Evolutionary conservation across 73 alveolate genomes (phyloP).

Genomic region (Symbiodinium natans): DNA sequence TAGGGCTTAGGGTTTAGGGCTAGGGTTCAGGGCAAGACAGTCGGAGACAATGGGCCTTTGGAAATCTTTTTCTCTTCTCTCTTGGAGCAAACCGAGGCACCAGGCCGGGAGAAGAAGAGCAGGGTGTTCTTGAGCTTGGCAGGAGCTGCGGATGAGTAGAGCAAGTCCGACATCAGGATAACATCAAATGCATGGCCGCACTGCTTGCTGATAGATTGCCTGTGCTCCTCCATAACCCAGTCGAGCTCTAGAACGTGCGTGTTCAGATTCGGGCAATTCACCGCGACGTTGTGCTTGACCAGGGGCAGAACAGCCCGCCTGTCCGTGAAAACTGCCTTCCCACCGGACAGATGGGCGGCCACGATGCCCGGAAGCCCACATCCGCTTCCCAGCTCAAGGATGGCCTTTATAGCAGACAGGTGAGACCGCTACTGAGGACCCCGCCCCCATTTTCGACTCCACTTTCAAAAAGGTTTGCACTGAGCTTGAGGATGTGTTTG

Average conservation of each 20-base stretch:
- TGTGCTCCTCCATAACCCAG: constrained; percentile 30
- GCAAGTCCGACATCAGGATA: constrained; percentile 41
- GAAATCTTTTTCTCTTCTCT: no score
- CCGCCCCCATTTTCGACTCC: no score
- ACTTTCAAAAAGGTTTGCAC: no score
- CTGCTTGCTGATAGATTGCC: neutral
- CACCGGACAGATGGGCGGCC: neutral
- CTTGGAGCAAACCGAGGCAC: neutral
- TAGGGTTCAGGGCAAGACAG: no score
- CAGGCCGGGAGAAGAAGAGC: constrained; percentile 11
- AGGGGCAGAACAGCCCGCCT: constrained; percentile 32
- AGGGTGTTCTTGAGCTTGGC: constrained; percentile 13
- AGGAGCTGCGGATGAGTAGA: neutral
- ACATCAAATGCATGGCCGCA: constrained; percentile 11
- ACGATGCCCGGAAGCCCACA: constrained; percentile 71
- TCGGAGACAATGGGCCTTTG: no score
- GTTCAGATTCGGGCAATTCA: constrained; percentile 1
- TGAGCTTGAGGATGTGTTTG: no score
- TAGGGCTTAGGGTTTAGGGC: no score
- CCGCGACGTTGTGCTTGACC: neutral
- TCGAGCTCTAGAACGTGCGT: constrained; percentile 32
- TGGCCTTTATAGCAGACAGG: neutral
- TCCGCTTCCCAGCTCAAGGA: constrained; percentile 74
- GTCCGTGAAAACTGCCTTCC: neutral
- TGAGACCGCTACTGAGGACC: no score